These are phyloP conservation scores for Cymbidium sinense DNA, from an alignment of 106 monocot species.

Conservation along the genomic window DNA sequence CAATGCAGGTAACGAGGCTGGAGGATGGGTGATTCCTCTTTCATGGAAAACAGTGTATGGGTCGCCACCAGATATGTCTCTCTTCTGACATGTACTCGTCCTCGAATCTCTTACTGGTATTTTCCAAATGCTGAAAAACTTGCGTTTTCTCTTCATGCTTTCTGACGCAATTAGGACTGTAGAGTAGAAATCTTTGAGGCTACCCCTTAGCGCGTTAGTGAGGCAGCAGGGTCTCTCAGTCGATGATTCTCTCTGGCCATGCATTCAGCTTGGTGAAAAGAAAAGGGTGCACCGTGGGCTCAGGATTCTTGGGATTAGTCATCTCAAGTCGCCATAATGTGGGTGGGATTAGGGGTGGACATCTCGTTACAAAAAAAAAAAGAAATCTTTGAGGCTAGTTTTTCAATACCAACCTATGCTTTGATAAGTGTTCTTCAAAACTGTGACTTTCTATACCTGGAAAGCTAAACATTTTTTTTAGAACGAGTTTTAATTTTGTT, in stretches of 20 bases:
- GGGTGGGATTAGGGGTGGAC: too few species aligned
- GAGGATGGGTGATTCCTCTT: slow-evolving; percentile 36
- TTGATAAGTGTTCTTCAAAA: background rate
- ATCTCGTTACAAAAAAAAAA: too few species aligned
- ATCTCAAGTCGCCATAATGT: too few species aligned
- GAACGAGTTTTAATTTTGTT: background rate
- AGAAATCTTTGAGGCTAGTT: too few species aligned
- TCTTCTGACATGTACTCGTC: slow-evolving; percentile 11
- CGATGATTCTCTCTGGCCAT: too few species aligned
- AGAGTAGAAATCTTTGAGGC: too few species aligned
- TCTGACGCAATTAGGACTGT: background rate
- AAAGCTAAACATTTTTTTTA: background rate
- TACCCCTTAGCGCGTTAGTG: too few species aligned
- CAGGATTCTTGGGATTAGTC: too few species aligned
- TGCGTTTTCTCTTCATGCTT: background rate
- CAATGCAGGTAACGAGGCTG: background rate
- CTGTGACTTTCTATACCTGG: background rate
- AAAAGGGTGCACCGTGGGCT: too few species aligned
- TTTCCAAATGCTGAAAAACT: background rate
- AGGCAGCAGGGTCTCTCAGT: too few species aligned
- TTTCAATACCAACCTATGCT: background rate
- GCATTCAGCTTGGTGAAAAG: too few species aligned
- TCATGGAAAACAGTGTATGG: slow-evolving; percentile 49
- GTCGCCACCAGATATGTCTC: slow-evolving; percentile 37
- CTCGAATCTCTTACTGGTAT: background rate